Percentiles rank a stretch among this genome's conserved stretches.
Evolutionary conservation across 2,329 filamentous ascomycete genomes (phyloP).

Genomic region (Epichloe glyceriae): DNA sequence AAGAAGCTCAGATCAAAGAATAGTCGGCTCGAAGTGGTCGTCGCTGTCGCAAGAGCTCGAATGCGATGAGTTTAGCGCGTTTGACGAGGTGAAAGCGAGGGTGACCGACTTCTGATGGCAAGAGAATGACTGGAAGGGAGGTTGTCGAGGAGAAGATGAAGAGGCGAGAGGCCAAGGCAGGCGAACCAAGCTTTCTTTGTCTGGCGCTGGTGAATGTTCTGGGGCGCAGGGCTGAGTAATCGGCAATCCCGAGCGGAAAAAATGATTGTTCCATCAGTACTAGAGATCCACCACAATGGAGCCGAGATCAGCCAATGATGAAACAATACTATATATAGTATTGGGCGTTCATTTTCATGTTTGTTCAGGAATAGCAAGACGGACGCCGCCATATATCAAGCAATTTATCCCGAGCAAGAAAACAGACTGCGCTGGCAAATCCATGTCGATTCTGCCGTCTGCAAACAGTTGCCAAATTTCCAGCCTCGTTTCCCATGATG

Average conservation of each 20-base stretch:
- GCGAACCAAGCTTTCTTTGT: slow-evolving; percentile 4
- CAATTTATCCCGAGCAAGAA: background rate
- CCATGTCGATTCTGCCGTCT: background rate
- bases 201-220: background rate
- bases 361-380: too few species aligned
- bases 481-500: slow-evolving; percentile 13
- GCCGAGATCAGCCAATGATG: background rate
- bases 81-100: slow-evolving; percentile 13
- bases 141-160: slow-evolving; percentile 11
- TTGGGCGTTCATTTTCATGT: too few species aligned
- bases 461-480: background rate
- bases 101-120: slow-evolving; percentile 23
- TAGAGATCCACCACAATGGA: background rate
- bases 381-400: background rate
- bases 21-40: slow-evolving; percentile 23
- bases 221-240: background rate
- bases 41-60: slow-evolving; percentile 11
- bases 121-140: slow-evolving; percentile 16
- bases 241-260: background rate
- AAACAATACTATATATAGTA: too few species aligned
- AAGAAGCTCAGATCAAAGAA: slow-evolving; percentile 23
- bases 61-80: slow-evolving; percentile 8
- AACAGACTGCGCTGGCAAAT: too few species aligned
- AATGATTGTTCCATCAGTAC: background rate
- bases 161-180: slow-evolving; percentile 2